Evolutionary conservation across 352 stramenopile genomes (phyloP).

Genomic region (Vaucheria bursata): DNA sequence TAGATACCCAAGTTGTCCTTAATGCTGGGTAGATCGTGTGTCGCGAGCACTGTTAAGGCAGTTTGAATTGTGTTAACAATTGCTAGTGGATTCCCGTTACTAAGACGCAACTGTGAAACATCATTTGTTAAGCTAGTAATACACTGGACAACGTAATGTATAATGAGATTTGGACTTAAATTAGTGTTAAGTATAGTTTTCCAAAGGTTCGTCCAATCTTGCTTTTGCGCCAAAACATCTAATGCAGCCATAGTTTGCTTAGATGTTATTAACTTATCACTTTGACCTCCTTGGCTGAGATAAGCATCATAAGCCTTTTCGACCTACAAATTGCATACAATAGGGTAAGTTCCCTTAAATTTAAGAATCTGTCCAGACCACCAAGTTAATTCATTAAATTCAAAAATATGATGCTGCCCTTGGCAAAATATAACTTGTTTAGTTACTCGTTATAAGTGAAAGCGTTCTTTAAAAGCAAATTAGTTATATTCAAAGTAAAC

Average conservation of each 20-base stretch:
- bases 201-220: constrained; percentile 83
- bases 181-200: constrained; percentile 47
- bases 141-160: constrained; percentile 72
- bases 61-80: constrained; percentile 48
- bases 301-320: constrained; percentile 46
- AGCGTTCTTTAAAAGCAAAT: too few relatives aligned
- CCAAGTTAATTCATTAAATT: too few relatives aligned
- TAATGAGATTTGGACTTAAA: constrained; percentile 54
- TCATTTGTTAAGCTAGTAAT: constrained; percentile 47
- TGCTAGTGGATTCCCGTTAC: too few relatives aligned
- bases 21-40: constrained; percentile 58
- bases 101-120: neutral
- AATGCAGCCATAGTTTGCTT: constrained; percentile 58
- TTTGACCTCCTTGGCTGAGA: constrained; percentile 53
- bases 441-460: too few relatives aligned
- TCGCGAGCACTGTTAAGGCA: constrained; percentile 62
- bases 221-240: constrained; percentile 78
- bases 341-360: too few relatives aligned
- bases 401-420: too few relatives aligned
- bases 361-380: too few relatives aligned
- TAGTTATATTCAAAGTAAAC: too few relatives aligned
- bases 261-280: constrained; percentile 53
- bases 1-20: constrained; percentile 43
- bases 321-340: constrained; percentile 49
- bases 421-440: too few relatives aligned